Evolutionary conservation across 306 rosid species (phyloP), one percentile per base, ranked within the genome.

Genomic region (Pterocarpus macrocarpus): DNA sequence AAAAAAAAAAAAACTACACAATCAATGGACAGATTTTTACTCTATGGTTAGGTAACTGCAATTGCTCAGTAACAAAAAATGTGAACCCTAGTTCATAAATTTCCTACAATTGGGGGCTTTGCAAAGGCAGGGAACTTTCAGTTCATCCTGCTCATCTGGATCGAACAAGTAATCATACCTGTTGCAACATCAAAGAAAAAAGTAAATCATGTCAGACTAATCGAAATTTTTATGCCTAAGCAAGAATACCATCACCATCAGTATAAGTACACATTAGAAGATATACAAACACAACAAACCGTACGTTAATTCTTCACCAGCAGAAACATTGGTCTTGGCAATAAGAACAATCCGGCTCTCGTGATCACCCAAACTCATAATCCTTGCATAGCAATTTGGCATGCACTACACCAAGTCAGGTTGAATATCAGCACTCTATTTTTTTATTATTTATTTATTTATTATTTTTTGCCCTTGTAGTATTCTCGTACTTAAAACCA

Each of bases 381-480:
- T 95, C 90, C 99, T 93, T 43, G 99, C 94, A 80, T 88, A 91
- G 85, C 98, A 93, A 88, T 95, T 95, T 74, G 99, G 99, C 92
- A 87, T 90, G 90, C 99, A 95, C 99, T 95, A 89, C 90, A 90
- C 79, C 79, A 87, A 76, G 64, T 32, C 56, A 76, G 56, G 47
- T 33, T 50, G 70, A 79, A 76, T 17, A 79, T 87, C 69, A 87
- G 84, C 28, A 50, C n/a, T 28, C 55, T 70, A 14, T 7, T 22
- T 38, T 64, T 4, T 32, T 11, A 5, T 5, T 3, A 33, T 67
- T 67, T 36, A 30, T 56, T 28, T 22, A 30, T 35, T 22, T 22
- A 22, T 22, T 22, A 22, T 22, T 22, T 22, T 22, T 22, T 22
- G 28, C 28, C 28, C 28, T n/a, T 36, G 68, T 43, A 83, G 44